Conservation (phyloP, 257 asterid species). For the Craterostigma plantagineum region DNA sequence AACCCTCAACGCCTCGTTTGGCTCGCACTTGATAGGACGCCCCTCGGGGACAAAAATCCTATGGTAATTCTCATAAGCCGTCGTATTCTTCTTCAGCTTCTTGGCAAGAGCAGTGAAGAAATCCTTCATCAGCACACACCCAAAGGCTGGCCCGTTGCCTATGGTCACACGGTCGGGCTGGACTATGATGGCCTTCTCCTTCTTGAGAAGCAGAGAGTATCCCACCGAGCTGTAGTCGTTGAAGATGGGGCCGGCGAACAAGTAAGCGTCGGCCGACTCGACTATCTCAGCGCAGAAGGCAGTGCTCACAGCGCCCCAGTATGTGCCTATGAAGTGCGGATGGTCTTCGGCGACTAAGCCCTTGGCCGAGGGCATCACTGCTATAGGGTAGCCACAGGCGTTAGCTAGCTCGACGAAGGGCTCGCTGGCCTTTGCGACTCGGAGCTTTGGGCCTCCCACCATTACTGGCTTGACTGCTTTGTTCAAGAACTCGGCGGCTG, state of each 20-base stretch:
- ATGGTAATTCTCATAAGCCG: conserved; percentile 33
- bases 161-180: conserved; percentile 21
- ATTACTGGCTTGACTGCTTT: too few relatives aligned
- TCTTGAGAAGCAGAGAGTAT: conserved; percentile 1
- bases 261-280: conserved; percentile 1
- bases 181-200: conserved; percentile 6
- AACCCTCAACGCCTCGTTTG: conserved; percentile 25
- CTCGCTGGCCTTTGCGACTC: not conserved
- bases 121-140: conserved; percentile 42
- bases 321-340: conserved; percentile 1
- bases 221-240: not conserved
- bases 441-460: not conserved
- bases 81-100: conserved; percentile 27
- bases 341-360: not conserved
- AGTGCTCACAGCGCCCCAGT: conserved; percentile 3
- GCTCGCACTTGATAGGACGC: conserved; percentile 19
- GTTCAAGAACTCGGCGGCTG: too few relatives aligned
- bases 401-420: not conserved
- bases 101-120: conserved; percentile 25
- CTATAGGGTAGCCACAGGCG: conserved; percentile 1
- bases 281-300: not conserved
- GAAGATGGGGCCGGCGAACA: conserved; percentile 1
- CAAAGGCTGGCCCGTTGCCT: conserved; percentile 36
- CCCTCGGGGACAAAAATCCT: conserved; percentile 37
- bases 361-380: conserved; percentile 1